Evolutionary conservation across 2,329 filamentous ascomycete genomes (phyloP).

Genomic region (Colletotrichum sidae): DNA sequence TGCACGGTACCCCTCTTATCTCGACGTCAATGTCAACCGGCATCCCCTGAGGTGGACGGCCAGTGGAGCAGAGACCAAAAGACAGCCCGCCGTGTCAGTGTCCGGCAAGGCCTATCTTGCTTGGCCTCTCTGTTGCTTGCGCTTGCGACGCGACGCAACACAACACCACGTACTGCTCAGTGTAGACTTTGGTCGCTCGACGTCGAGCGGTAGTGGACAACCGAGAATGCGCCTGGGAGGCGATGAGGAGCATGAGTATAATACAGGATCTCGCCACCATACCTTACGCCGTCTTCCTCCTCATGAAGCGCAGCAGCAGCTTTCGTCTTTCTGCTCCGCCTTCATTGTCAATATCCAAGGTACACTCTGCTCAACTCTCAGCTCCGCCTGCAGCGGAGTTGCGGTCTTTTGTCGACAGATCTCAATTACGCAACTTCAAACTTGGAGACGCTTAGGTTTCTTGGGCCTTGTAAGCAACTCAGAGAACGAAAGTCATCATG

Average conservation of each 20-base stretch:
- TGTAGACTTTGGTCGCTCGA: neutral
- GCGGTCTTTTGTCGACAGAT: neutral
- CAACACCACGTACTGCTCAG: slow-evolving; percentile 3
- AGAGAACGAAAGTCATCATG: slow-evolving; percentile 4
- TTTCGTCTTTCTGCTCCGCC: slow-evolving; percentile 20
- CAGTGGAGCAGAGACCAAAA: slow-evolving; percentile 16
- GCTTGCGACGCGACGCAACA: neutral
- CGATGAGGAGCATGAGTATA: slow-evolving; percentile 21
- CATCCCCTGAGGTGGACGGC: slow-evolving; percentile 15
- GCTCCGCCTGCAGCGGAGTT: slow-evolving; percentile 18
- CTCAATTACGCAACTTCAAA: neutral
- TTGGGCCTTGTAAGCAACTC: neutral
- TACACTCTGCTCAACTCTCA: neutral
- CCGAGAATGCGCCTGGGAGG: neutral
- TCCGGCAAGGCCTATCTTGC: slow-evolving; percentile 26
- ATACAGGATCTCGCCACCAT: slow-evolving; percentile 25
- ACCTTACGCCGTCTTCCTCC: neutral
- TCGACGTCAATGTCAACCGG: slow-evolving; percentile 7
- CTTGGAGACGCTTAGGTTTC: neutral
- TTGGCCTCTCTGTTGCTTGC: neutral
- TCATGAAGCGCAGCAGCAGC: slow-evolving; percentile 19
- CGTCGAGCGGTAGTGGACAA: neutral
- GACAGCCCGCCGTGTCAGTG: neutral
- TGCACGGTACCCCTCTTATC: slow-evolving; percentile 16
- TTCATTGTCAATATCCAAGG: neutral